Evolutionary conservation across 495 filamentous ascomycete species (phyloP).

Genomic region (Podospora anserina): DNA sequence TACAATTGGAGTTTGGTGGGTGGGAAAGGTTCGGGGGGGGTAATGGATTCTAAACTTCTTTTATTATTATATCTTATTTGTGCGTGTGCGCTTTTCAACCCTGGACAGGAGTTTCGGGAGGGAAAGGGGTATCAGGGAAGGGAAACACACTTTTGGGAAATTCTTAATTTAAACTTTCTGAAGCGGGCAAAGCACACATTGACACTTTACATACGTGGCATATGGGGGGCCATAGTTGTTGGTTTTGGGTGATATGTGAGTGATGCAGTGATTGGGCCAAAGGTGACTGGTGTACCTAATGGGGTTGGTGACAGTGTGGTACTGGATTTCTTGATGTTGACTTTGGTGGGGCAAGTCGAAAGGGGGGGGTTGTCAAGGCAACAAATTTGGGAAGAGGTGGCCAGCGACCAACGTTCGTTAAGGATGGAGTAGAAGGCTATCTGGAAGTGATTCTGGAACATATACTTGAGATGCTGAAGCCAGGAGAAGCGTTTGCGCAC

Average conservation of each 20-base stretch:
- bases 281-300: background rate
- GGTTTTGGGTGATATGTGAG: background rate
- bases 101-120: background rate
- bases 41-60: background rate
- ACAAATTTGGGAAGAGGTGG: background rate
- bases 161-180: too few species aligned
- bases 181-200: background rate
- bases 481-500: background rate
- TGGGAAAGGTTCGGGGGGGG: background rate
- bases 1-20: conserved; percentile 4
- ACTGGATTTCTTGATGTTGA: background rate
- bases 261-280: background rate
- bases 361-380: background rate
- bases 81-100: background rate
- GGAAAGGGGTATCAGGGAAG: background rate
- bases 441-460: background rate
- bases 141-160: background rate
- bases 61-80: background rate
- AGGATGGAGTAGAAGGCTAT: background rate
- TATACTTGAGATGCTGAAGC: background rate
- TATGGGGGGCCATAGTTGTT: background rate
- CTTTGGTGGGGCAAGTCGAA: background rate
- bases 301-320: background rate
- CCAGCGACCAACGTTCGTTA: background rate
- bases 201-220: background rate